Base-by-base conservation (phyloP, 257 asterid species). In the Solanum sitiens region DNA sequence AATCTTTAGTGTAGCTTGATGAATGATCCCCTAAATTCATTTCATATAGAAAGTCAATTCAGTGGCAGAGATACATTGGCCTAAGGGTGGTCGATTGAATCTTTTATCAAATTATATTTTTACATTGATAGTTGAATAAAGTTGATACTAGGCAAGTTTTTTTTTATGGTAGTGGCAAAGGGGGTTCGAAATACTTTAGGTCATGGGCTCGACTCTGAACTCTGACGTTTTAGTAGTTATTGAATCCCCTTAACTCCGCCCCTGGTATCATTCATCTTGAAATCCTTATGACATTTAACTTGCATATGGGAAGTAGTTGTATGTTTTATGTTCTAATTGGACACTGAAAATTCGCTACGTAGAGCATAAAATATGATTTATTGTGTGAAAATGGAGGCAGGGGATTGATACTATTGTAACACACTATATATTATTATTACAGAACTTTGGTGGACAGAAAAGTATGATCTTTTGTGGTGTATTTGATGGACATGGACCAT, bases 401-500 rank as follows among this genome's bases (percentile, higher is more conserved):
- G 4, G 44, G 85, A 50, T 18, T 50, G 20, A 82, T 30, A 9
- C 20, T 27, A 50, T 32, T 1, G 20, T 82, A 5, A 82, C 32
- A 50, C 20, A 5, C 7, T 30, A 50, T 21, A 33, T 35, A 20
- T 73, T 56, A 20, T 76, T 65, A 4, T 82, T 82, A 77, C 93
- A 95, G 98, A 92, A 91, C 88, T 96, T 95, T 86, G 59, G 91
- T 32, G 98, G 98, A 32, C 95, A 96, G 71, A 96, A 88, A 88
- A 98, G 94, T 84, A 89, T 88, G 94, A 85, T 89, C 86, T 95
- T 92, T 76, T 93, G 98, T 65, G 98, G 92, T 12, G 99, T 96
- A 44, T 94, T 96, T 73, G 99, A 96, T 56, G 99, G 99, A 6
- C 99, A 96, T 85, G 99, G 99, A 37, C 99, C 99, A 0, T 91